Evolutionary conservation across 169 alveolate species (phyloP).

Genomic region (Babesia bigemina): DNA sequence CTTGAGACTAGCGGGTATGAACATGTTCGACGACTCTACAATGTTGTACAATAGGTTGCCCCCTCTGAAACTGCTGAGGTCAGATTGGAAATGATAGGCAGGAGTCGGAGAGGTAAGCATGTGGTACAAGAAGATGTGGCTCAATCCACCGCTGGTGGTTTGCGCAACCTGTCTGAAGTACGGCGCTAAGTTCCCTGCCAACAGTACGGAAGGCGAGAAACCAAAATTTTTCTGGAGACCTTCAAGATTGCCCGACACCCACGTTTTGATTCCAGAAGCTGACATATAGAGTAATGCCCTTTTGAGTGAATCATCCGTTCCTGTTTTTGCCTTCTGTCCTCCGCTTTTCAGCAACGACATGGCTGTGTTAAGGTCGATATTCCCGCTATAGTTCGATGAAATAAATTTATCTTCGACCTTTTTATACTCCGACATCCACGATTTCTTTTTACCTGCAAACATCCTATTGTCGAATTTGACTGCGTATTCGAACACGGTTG

Average conservation of each 20-base stretch:
- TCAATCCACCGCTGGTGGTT: constrained; percentile 38
- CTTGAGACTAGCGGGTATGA: constrained; percentile 74
- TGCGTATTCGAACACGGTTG: constrained; percentile 41
- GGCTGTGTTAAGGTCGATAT: constrained; percentile 17
- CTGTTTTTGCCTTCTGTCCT: neutral
- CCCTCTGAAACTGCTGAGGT: constrained; percentile 53
- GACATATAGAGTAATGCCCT: constrained; percentile 65
- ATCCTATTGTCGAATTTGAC: constrained; percentile 53
- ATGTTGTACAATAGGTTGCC: constrained; percentile 69
- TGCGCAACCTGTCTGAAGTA: constrained; percentile 41
- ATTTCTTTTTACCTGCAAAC: constrained; percentile 42
- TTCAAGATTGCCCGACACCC: constrained; percentile 47
- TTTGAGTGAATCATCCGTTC: neutral
- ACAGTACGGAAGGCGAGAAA: constrained; percentile 54
- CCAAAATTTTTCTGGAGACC: constrained; percentile 45
- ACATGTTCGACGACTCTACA: constrained; percentile 74
- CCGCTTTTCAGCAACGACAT: constrained; percentile 5
- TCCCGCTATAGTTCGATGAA: constrained; percentile 2
- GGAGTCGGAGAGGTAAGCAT: constrained; percentile 56
- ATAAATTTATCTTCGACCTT: constrained; percentile 16
- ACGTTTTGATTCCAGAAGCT: constrained; percentile 56
- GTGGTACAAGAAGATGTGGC: constrained; percentile 62
- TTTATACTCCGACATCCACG: constrained; percentile 47
- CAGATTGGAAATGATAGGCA: constrained; percentile 55
- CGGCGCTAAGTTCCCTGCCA: constrained; percentile 52